Percentiles rank a stretch among this genome's conserved stretches.
These are phyloP conservation scores for Blastobotrys chiropterorum DNA, from an alignment of 805 yeast genomes.

Conservation along the genomic window DNA sequence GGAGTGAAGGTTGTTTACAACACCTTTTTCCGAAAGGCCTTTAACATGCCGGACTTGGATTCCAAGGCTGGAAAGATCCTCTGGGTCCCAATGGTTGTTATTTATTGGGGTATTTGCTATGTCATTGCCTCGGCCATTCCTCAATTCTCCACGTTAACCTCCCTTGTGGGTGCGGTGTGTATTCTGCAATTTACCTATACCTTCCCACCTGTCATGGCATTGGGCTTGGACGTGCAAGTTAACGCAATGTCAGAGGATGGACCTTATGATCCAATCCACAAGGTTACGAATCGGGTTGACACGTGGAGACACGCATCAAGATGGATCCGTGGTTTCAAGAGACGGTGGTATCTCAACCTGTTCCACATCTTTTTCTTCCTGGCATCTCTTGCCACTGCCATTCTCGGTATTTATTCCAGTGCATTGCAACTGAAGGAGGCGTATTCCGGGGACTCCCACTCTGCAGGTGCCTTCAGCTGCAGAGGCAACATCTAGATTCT, in stretches of 20 bases:
- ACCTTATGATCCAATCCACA: slow-evolving; percentile 20
- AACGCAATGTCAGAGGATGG: slow-evolving; percentile 29
- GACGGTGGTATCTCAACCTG: slow-evolving; percentile 22
- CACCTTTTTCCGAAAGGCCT: slow-evolving; percentile 31
- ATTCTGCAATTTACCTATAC: slow-evolving; percentile 43
- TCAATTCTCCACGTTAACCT: slow-evolving; percentile 34
- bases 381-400: slow-evolving; percentile 30
- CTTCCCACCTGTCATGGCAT: slow-evolving; percentile 31
- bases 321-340: slow-evolving; percentile 30
- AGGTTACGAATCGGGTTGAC: slow-evolving; percentile 21
- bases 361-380: slow-evolving; percentile 25
- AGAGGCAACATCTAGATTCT: neutral
- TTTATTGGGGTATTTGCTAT: slow-evolving; percentile 42
- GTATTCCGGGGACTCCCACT: slow-evolving; percentile 9
- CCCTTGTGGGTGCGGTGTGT: slow-evolving; percentile 40
- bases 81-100: slow-evolving; percentile 34
- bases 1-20: slow-evolving; percentile 42
- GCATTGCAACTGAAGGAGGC: slow-evolving; percentile 17
- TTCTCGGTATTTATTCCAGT: slow-evolving; percentile 27
- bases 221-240: slow-evolving; percentile 24
- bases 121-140: slow-evolving; percentile 42
- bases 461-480: slow-evolving; percentile 18
- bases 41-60: slow-evolving; percentile 31
- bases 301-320: slow-evolving; percentile 31
- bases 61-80: slow-evolving; percentile 32